phyloP scores from a whole-genome alignment of 805 yeast genomes.

The Myxozyma vanderwaltii region DNA sequence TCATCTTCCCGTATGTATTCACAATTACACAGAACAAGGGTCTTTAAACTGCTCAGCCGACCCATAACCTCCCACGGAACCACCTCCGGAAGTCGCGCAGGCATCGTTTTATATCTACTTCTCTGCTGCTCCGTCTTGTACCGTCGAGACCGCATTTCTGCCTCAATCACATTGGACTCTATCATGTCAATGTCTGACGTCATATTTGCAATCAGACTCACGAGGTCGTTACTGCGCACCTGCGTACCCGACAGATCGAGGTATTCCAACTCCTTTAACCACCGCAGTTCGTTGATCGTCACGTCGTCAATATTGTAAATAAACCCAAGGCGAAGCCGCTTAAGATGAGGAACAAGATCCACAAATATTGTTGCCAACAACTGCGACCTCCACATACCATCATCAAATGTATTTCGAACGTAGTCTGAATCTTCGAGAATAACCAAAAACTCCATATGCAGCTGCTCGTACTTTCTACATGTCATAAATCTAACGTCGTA shows the following conservation, averaged over 20 bases:
- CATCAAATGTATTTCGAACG: not conserved
- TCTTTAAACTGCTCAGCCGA: conserved; percentile 6
- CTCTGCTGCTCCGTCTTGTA: not conserved
- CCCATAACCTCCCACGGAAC: conserved; percentile 12
- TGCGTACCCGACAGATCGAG: conserved; percentile 10
- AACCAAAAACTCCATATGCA: not conserved
- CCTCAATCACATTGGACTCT: not conserved
- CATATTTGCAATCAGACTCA: not conserved
- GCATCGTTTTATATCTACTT: not conserved
- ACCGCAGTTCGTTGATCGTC: not conserved
- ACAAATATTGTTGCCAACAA: conserved; percentile 2
- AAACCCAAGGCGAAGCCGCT: conserved; percentile 13
- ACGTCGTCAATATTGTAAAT: conserved; percentile 8
- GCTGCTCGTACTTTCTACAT: not conserved
- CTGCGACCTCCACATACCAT: not conserved
- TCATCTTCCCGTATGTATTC: not conserved
- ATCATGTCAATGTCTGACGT: not conserved
- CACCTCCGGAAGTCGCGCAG: not conserved
- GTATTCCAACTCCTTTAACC: conserved; percentile 6
- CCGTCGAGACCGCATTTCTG: not conserved
- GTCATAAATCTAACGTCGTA: conserved; percentile 2
- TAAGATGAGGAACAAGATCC: conserved; percentile 8
- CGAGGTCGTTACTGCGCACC: not conserved
- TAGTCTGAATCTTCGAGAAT: conserved; percentile 8
- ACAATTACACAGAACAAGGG: conserved; percentile 8